Percentiles rank a stretch among this genome's conserved stretches.
Conservation (phyloP, 2,329 filamentous ascomycete species). For the Lojkania enalia region DNA sequence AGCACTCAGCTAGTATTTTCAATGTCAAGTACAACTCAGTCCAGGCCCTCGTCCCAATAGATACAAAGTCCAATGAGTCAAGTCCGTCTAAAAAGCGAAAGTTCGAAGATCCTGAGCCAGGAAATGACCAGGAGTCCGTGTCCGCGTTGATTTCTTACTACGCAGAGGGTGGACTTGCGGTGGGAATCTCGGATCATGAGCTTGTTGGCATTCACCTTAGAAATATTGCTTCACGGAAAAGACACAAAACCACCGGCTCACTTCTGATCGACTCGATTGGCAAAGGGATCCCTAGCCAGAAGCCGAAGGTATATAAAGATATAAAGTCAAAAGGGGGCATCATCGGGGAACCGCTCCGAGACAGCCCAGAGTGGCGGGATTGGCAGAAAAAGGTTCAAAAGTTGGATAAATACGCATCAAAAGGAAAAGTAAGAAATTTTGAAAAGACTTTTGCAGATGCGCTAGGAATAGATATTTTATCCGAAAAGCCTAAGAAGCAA, state of each 20-base stretch:
- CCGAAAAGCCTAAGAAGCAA: slow-evolving; percentile 12
- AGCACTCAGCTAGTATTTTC: slow-evolving; percentile 58
- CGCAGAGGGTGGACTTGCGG: slow-evolving; percentile 65
- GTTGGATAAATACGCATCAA: slow-evolving; percentile 42
- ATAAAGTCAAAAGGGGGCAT: background rate
- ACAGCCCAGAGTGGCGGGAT: slow-evolving; percentile 21
- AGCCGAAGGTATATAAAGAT: background rate
- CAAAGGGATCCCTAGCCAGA: slow-evolving; percentile 56
- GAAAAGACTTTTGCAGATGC: slow-evolving; percentile 46
- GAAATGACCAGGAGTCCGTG: slow-evolving; percentile 50
- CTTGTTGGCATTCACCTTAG: slow-evolving; percentile 67
- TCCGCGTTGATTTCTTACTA: slow-evolving; percentile 55
- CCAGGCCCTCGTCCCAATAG: slow-evolving; percentile 48
- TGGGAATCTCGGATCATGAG: slow-evolving; percentile 65
- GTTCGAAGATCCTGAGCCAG: slow-evolving; percentile 29
- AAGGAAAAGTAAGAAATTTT: slow-evolving; percentile 46
- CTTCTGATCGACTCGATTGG: slow-evolving; percentile 75
- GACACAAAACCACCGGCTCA: slow-evolving; percentile 50
- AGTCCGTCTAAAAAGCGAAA: slow-evolving; percentile 41
- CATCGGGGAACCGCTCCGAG: too few species aligned
- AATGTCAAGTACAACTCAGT: slow-evolving; percentile 68
- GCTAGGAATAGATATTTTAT: slow-evolving; percentile 40
- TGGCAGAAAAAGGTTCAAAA: slow-evolving; percentile 36
- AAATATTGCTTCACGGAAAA: slow-evolving; percentile 38
- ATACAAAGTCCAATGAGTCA: slow-evolving; percentile 21